Base-by-base conservation (phyloP, 2,329 filamentous ascomycete genomes). In the Esteya vermicola region DNA sequence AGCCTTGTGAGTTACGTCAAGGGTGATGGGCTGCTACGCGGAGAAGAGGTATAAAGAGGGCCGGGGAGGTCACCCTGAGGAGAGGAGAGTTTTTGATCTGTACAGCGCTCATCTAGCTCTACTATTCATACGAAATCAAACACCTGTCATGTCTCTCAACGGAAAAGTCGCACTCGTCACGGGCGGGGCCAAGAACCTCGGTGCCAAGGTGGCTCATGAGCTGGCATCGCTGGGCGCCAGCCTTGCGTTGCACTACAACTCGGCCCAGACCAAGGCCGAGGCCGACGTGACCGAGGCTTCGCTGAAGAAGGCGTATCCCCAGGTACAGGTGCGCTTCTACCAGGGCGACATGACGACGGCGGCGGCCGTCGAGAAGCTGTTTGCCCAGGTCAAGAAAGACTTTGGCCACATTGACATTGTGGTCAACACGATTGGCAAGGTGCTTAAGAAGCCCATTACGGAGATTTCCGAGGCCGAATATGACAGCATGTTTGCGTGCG, bases 391-490 rank as follows among this genome's bases (percentile, higher is more conserved):
- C 9, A 39, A 63, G 9, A 51, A 54, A 28, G 58, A 65, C 41
- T 62, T 67, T 46, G 61, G 61, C 9, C 53, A 57, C 38, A 54
- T 70, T 34, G 64, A 70, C 46, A 64, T 70, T 41, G 58, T 68
- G 4, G 54, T 69, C 47, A 69, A 69, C 51, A 69, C 64, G 13
- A 57, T 68, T 26, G 65, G 66, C 33, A 67, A 65, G 53, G 63
- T 64, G 25, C 50, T 65, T 33, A 65, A 65, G 59, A 67, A 67
- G 54, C 55, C 60, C 6, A 61, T 65, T 22, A 51, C 52, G 1
- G 58, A 61, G 12, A 61, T 67, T 35, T 54, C 51, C 4, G 65
- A 67, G 46, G 54, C 50, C 10, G 63, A 68, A 40, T 65, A 66
- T 45, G 64, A 67, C 45, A 49, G 54, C 4, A 65, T 66, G 59